phyloP scores from a whole-genome alignment of 495 filamentous ascomycete genomes.

The Penicillium pancosmium region DNA sequence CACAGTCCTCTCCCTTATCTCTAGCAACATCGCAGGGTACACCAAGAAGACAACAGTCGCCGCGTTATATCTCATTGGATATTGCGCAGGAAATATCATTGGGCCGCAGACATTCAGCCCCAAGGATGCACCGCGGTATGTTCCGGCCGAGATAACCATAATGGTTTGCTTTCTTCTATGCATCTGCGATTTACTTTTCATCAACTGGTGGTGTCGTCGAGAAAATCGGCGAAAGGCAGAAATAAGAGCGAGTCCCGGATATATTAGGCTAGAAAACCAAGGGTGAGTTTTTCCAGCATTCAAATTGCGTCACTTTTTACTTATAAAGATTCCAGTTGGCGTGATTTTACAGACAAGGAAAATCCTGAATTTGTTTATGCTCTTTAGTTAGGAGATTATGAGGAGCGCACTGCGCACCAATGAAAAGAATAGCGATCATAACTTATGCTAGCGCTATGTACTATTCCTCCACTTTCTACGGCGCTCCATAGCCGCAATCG shows the following conservation, averaged over 20 bases:
- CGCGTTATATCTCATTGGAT: slow-evolving; percentile 64
- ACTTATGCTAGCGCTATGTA: neutral
- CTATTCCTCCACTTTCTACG: no score
- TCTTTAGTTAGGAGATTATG: neutral
- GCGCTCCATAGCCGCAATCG: no score
- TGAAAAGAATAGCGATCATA: neutral
- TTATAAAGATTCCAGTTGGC: neutral
- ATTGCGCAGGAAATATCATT: slow-evolving; percentile 42
- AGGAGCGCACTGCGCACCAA: neutral
- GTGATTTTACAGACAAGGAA: neutral
- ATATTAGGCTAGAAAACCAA: neutral
- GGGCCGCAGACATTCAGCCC: slow-evolving; percentile 1
- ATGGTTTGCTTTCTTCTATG: neutral
- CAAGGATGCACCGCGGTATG: neutral
- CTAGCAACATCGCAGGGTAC: slow-evolving; percentile 32
- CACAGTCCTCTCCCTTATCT: neutral
- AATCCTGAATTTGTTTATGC: slow-evolving; percentile 1
- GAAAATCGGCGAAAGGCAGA: neutral
- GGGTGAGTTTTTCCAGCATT: neutral
- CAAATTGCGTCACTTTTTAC: neutral
- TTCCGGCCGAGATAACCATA: slow-evolving; percentile 5
- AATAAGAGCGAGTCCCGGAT: neutral
- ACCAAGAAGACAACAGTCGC: slow-evolving; percentile 73
- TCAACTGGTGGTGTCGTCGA: slow-evolving; percentile 10
- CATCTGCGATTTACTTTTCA: slow-evolving; percentile 4